These are phyloP conservation scores for Cryptococcus sp. DNA, from an alignment of 1,284 basidiomycete species.

Conservation along the genomic window DNA sequence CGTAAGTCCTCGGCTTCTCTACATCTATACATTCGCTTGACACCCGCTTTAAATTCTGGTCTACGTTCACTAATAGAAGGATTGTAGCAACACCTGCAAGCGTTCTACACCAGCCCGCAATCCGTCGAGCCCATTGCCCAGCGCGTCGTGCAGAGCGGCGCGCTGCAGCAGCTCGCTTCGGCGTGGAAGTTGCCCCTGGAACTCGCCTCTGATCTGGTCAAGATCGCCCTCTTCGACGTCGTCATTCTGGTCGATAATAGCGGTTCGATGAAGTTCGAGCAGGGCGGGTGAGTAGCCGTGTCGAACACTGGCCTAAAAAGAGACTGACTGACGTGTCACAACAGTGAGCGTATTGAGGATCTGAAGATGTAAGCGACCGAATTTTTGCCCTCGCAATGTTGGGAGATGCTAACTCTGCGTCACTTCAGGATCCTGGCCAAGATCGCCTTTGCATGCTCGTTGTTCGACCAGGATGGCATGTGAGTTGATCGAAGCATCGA, in stretches of 20 bases:
- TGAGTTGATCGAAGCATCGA: slow-evolving; percentile 7
- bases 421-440: slow-evolving; percentile 44
- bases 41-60: neutral
- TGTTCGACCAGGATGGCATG: slow-evolving; percentile 57
- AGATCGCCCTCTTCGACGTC: slow-evolving; percentile 54
- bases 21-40: neutral
- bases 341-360: slow-evolving; percentile 38
- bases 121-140: slow-evolving; percentile 52
- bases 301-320: neutral
- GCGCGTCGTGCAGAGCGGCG: slow-evolving; percentile 50
- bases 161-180: slow-evolving; percentile 47
- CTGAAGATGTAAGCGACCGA: slow-evolving; percentile 28
- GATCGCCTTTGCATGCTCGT: slow-evolving; percentile 52
- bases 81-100: slow-evolving; percentile 51
- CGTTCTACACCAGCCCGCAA: slow-evolving; percentile 54
- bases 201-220: slow-evolving; percentile 54
- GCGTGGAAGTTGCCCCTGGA: slow-evolving; percentile 55
- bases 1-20: slow-evolving; percentile 27
- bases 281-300: slow-evolving; percentile 32
- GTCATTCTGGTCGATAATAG: slow-evolving; percentile 54
- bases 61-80: neutral
- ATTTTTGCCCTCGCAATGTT: neutral
- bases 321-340: slow-evolving; percentile 12
- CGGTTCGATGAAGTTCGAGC: slow-evolving; percentile 54
- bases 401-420: neutral